These are phyloP conservation scores for Xylariaceae sp. DNA, from an alignment of 2,329 filamentous ascomycete genomes.

Conservation along the genomic window DNA sequence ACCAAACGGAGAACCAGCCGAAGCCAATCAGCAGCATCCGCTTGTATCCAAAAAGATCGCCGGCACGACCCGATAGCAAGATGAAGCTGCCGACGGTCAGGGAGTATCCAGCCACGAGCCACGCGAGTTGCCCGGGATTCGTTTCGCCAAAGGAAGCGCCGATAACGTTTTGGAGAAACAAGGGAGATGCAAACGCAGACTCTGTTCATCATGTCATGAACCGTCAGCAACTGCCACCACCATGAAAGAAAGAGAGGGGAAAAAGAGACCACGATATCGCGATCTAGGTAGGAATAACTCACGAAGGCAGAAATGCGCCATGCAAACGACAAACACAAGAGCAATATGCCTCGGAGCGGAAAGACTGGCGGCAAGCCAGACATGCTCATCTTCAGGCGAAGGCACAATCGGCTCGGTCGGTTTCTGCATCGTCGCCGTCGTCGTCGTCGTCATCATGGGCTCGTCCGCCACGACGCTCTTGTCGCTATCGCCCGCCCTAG, in stretches of 20 bases:
- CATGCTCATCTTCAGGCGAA: constrained; percentile 15
- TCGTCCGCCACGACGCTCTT: too few relatives aligned
- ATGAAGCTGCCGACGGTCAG: constrained; percentile 47
- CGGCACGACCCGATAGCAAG: constrained; percentile 42
- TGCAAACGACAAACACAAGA: constrained; percentile 20
- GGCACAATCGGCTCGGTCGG: constrained; percentile 8
- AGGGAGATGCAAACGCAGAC: constrained; percentile 12
- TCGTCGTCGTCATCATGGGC: too few relatives aligned
- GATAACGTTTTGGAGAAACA: constrained; percentile 36
- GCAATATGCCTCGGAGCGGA: constrained; percentile 13
- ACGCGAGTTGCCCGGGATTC: constrained; percentile 37
- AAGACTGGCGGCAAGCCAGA: constrained; percentile 19
- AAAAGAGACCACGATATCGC: neutral
- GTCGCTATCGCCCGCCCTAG: too few relatives aligned
- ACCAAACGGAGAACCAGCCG: constrained; percentile 43
- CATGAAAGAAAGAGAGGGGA: neutral
- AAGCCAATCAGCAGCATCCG: constrained; percentile 42
- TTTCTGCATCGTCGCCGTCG: neutral
- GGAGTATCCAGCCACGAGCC: constrained; percentile 43
- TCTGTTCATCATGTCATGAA: constrained; percentile 5
- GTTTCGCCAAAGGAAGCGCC: constrained; percentile 36
- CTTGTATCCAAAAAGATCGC: constrained; percentile 45
- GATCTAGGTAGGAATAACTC: neutral
- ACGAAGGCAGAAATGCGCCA: constrained; percentile 23
- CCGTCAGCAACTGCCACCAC: neutral